Conservation (phyloP, 331 rosid genomes). For the Cydonia oblonga region DNA sequence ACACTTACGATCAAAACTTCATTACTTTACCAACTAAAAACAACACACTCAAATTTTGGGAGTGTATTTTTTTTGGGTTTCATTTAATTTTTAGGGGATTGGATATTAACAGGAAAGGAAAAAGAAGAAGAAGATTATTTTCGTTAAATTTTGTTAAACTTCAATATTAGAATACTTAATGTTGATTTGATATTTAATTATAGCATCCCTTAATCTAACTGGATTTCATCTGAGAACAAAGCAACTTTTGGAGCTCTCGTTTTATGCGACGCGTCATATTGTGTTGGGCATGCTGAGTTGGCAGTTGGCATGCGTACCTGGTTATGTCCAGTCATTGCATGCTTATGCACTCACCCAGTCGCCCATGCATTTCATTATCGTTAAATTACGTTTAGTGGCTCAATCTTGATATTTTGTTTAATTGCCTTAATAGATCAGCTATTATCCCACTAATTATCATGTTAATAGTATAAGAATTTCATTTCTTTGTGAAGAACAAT, state of each 20-base stretch:
- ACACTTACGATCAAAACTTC: too few species aligned
- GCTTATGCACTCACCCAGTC: constrained; percentile 18
- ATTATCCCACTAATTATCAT: neutral
- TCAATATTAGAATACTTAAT: neutral
- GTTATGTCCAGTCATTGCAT: constrained; percentile 23
- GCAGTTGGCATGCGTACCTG: constrained; percentile 42
- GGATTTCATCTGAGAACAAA: neutral
- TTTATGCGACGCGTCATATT: neutral
- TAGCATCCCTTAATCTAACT: neutral
- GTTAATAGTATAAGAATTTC: neutral
- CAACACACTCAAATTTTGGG: too few species aligned
- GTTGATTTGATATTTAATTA: neutral
- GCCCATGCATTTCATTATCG: constrained; percentile 24
- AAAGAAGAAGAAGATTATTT: too few species aligned
- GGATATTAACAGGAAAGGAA: neutral
- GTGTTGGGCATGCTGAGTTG: constrained; percentile 13
- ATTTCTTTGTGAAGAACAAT: neutral
- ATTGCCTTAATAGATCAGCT: neutral
- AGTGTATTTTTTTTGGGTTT: too few species aligned
- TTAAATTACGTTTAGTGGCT: neutral
- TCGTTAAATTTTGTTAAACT: too few species aligned
- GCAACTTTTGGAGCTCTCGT: constrained; percentile 8
- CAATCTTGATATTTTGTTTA: constrained; percentile 22
- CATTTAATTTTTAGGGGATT: neutral
- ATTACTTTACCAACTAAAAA: too few species aligned